Base-by-base conservation (phyloP, 495 filamentous ascomycete genomes). In the Paragyromitra xinjiangensis region DNA sequence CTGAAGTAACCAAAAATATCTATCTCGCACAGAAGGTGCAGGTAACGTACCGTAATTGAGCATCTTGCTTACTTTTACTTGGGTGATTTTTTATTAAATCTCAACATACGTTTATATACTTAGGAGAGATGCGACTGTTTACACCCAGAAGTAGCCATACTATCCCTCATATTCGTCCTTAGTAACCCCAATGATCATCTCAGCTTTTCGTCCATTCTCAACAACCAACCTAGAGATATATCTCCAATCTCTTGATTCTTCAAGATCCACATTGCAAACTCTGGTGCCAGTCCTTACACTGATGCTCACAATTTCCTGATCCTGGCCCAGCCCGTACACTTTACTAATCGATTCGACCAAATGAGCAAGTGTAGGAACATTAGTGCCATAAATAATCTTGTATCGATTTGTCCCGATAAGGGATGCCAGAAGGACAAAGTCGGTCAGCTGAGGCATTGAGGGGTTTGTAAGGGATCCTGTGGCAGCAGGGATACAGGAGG, bases 211-310 rank as follows among this genome's bases (percentile, higher is more conserved):
- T n/a, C 58, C 58, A 51, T 53, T 65, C 44, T 39, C 26, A 8
- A 0, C 11, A 22, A 71, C 26, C 6, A 53, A 16, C 29, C n/a
- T 11, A 6, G 3, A 65, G 29, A 71, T 51, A 65, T 53, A 64
- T 11, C 19, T 26, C 69, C 58, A 71, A 40, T 64, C 58, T 39
- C 69, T 71, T 5, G 3, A 4, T 16, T 71, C 19, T 2, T 51
- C 11, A 6, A 71, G 26, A 65, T 65, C 56, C 5, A 65, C 34
- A 12, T 40, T 51, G 7, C 37, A 71, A 2, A 51, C 16, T n/a
- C 26, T 71, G 0, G 51, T 29, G 6, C 19, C 69, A n/a, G 39
- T 26, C 19, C 26, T 40, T 6, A 71, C 58, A n/a, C 1, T 39
- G 2, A 71, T 40, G 5, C 19, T 4, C 11, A 16, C 1, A 3